Evolutionary conservation across 495 filamentous ascomycete genomes (phyloP), one percentile per base, ranked within the genome.

Genomic region (Mycothermus thermophilus): DNA sequence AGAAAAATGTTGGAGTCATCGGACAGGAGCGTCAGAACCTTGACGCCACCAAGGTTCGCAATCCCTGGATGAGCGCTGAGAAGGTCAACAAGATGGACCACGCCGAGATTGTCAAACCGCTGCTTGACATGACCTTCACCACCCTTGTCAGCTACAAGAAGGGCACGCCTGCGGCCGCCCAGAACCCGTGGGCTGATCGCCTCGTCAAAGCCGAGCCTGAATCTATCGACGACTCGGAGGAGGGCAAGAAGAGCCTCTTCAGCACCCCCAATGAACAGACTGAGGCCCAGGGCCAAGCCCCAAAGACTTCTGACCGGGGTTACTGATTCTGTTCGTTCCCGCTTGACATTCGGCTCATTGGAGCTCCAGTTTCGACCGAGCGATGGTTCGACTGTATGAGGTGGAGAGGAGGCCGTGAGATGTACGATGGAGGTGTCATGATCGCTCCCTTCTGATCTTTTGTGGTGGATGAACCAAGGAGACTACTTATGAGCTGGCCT

Each of bases 41-140:
- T 21, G 20, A 22, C 5, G 39, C 50, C 26, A 47, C 38, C 15
- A 53, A 37, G 27, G 9, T 43, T 4, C 32, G 42, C 34, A 27
- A 38, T 2, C 37, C 25, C 0, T 10, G n/a, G 13, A 12, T 48
- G 24, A 50, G 19, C 7, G 29, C 51, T 8, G 47, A 54, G 1
- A 54, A 67, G 13, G 53, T 54, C 12, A 43, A 52, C n/a, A 28
- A 27, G 1, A 62, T 56, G 36, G 41, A 53, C 2, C 37, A 45
- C 1, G 37, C 24, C 2, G 51, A 59, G 26, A 50, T 57, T 30
- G 50, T 52, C 1, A 42, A 46, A 11, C 58, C 59, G 8, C 32
- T 66, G n/a, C 26, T 71, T 1, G 52, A 47, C n/a, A 48, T 61
- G 46, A 31, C 43, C 0, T 60, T 59, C 27, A 53, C 51, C 25